phyloP scores from a whole-genome alignment of 495 filamentous ascomycete genomes.

The Aspergillus kassunensis region DNA sequence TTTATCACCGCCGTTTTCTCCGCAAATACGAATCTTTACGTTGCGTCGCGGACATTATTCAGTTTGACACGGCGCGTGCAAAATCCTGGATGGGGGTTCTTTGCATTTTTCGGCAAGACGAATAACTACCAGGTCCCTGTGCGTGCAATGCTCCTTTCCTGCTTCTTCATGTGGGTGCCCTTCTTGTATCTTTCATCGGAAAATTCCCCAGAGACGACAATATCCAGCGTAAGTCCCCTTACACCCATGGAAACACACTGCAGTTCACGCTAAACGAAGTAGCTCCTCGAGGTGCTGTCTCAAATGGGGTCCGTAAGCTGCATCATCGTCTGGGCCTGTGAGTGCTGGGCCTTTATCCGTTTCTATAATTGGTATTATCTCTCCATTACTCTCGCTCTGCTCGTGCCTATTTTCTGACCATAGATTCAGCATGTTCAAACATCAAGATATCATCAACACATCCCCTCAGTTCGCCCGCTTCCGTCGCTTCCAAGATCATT shows the following conservation, averaged over 20 bases:
- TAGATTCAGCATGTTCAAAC: conserved; percentile 9
- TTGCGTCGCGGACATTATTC: conserved; percentile 44
- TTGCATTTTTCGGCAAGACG: conserved; percentile 33
- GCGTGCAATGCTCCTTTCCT: conserved; percentile 35
- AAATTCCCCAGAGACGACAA: conserved; percentile 13
- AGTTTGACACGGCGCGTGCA: conserved; percentile 35
- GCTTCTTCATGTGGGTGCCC: conserved; percentile 43
- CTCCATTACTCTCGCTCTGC: neutral
- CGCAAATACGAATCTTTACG: conserved; percentile 43
- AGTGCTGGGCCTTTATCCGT: conserved; percentile 43
- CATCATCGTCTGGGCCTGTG: conserved; percentile 42
- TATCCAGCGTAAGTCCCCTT: conserved; percentile 1
- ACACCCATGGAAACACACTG: no score
- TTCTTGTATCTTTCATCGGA: conserved; percentile 30
- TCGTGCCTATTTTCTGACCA: conserved; percentile 11
- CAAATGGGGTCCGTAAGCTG: conserved; percentile 35
- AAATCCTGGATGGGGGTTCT: conserved; percentile 14
- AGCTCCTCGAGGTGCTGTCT: conserved; percentile 33
- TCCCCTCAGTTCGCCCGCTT: conserved; percentile 23
- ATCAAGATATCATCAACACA: conserved; percentile 21
- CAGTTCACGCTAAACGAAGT: no score
- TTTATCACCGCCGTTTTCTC: conserved; percentile 39
- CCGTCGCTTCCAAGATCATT: conserved; percentile 32
- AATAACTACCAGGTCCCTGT: conserved; percentile 31
- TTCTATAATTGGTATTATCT: conserved; percentile 31